phyloP scores from a whole-genome alignment of 139 green algal genomes.

The Micractinium sp. region DNA sequence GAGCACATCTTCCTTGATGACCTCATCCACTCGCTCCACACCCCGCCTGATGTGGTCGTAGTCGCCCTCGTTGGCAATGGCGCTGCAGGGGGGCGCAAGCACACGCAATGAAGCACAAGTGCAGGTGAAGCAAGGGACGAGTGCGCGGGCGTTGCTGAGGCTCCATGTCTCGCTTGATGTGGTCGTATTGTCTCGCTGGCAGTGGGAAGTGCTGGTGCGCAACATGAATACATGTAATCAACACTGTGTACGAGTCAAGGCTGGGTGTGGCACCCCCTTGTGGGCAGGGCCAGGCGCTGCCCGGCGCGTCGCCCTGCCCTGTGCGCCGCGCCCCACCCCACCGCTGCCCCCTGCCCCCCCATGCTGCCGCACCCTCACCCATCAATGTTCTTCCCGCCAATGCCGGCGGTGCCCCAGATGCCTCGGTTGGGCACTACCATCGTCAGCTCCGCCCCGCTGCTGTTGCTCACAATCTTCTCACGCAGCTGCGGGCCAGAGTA shows the following conservation, averaged over 20 bases:
- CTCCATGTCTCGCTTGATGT: too few relatives aligned
- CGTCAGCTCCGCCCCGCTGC: conserved; percentile 42
- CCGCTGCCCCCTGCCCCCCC: neutral
- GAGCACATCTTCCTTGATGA: conserved; percentile 46
- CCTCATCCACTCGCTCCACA: conserved; percentile 52
- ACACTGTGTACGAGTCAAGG: too few relatives aligned
- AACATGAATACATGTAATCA: too few relatives aligned
- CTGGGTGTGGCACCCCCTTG: too few relatives aligned
- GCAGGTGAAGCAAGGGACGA: too few relatives aligned
- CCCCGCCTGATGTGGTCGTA: conserved; percentile 44
- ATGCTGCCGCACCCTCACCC: conserved; percentile 18
- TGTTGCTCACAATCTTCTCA: conserved; percentile 28
- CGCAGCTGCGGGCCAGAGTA: conserved; percentile 25
- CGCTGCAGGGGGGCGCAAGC: conserved; percentile 2
- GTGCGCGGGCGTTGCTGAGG: too few relatives aligned
- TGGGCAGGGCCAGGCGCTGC: too few relatives aligned
- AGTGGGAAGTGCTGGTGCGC: too few relatives aligned
- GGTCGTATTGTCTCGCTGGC: too few relatives aligned
- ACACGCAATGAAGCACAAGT: too few relatives aligned
- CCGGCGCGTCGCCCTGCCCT: too few relatives aligned
- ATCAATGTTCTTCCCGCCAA: conserved; percentile 78
- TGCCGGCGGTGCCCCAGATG: conserved; percentile 78
- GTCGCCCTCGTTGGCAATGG: conserved; percentile 49
- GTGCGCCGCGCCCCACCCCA: too few relatives aligned
- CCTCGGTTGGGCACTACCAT: conserved; percentile 57